Evolutionary conservation across 805 yeast species (phyloP), one percentile per base, ranked within the genome.

Genomic region (Pichia cabralensis): DNA sequence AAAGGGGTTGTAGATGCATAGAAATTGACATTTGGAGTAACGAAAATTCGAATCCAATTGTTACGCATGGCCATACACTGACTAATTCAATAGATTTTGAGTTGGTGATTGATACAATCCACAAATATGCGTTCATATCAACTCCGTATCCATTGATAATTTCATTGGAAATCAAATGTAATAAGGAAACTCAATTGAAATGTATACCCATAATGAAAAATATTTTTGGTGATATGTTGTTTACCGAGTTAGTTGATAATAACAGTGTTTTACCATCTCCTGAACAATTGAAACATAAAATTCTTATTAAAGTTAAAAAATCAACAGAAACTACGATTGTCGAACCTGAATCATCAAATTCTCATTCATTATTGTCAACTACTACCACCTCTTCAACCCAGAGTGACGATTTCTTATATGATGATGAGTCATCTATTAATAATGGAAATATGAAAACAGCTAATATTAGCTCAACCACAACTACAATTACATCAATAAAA

Each of bases 11-110:
- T 48, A 65, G 96, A 29, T 88, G 96, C 42, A 66, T 92, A n/a
- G 99, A 92, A 50, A 75, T 92, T 26, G 99, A 92, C 55, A 66
- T 92, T 15, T 92, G 98, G 98, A 95, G 89, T 60, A 82, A 59
- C 5, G 30, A 24, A 8, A 56, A 52, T 11, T 56, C 59, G 10
- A 88, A 80, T 0, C 98, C 98, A 0, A 71, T 83, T 0, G 96
- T 92, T 0, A 80, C 81, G 20, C 99, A 92, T 56, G 98, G 98
- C 0, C 61, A 79, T 31, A 74, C 95, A 0, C 72, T 92, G 42
- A 84, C 97, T 0, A 66, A 78, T 0, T 72, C 89, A 1, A 72
- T 89, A 9, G 71, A 75, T 2, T 68, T 89, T 21, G 53, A 62
- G 9, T 77, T 76, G 43, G 96, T 86, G 3, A 56, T 85, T 3